Evolutionary conservation across 352 stramenopile genomes (phyloP), one percentile per base, ranked within the genome.

Genomic region (Pythium rhizo-oryzae): DNA sequence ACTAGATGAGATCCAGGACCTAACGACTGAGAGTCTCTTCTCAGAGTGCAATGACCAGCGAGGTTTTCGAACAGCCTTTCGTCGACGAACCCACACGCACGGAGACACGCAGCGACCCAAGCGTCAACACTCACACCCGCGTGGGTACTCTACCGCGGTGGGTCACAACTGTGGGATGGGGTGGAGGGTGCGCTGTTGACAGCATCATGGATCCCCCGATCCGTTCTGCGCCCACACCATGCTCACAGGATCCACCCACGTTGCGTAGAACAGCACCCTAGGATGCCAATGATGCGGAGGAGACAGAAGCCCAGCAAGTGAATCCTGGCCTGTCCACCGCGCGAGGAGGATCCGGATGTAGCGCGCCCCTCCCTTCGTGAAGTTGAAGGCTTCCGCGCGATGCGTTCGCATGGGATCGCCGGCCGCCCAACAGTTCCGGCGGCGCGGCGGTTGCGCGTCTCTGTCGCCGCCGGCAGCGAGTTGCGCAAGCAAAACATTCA

Each of bases 61-160:
- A 47, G 15, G 41, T 47, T 41, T 46, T n/a, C 41, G 15, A 47
- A 47, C 3, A 15, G 35, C 23, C n/a, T n/a, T 7, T 23, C 11
- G 8, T 25, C 49, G 49, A 56, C 15, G 49, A 56, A 33, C 23
- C 25, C 49, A 30, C 23, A 53, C 46, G 46, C 46, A 28, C n/a
- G n/a, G 1, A 30, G 46, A 53, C 46, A 53, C 16, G 46, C 46
- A 53, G 9, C 46, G 46, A 53, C 46, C 46, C 23, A 30, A 19
- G 46, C 46, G 46, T 53, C 46, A 53, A 53, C 46, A 53, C 30
- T 4, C 21, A 11, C 23, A 53, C 46, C 21, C 8, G 8, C 46
- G 46, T 53, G 46, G 46, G 46, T 53, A 33, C 41, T 47, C 15
- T 47, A 47, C 41, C 41, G 15, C 41, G 18, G 41, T 53, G 46